Evolutionary conservation across 306 rosid species (phyloP).

Genomic region (Erythrophleum fordii): DNA sequence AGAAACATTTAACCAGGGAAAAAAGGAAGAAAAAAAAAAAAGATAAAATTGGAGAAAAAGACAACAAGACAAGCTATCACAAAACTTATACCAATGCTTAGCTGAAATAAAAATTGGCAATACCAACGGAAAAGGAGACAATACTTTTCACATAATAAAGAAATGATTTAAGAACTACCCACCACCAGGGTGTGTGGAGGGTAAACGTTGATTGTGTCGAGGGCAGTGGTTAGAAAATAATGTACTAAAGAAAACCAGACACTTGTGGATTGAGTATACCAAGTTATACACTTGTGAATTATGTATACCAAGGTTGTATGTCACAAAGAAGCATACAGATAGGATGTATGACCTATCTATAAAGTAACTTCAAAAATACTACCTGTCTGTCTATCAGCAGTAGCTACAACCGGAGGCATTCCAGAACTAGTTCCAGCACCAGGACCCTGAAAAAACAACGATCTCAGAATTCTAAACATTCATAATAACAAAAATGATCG

Average conservation of each 20-base stretch:
- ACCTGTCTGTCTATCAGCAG: constrained; percentile 75
- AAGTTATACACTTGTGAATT: background rate
- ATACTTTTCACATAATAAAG: background rate
- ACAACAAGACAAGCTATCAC: background rate
- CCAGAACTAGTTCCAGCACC: constrained; percentile 83
- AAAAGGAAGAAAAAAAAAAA: too few species aligned
- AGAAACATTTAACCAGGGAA: background rate
- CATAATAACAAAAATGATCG: constrained; percentile 35
- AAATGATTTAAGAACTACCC: background rate
- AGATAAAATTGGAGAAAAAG: background rate
- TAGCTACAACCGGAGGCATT: constrained; percentile 58
- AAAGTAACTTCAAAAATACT: constrained; percentile 13
- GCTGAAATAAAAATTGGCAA: constrained; percentile 5
- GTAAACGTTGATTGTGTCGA: background rate
- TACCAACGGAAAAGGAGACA: background rate
- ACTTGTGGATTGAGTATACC: background rate
- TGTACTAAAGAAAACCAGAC: background rate
- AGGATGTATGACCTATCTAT: background rate
- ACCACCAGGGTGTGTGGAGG: too few species aligned
- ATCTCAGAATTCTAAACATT: constrained; percentile 27
- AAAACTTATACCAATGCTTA: background rate
- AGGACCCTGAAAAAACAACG: constrained; percentile 54
- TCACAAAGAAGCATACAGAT: background rate
- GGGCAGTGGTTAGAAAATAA: background rate
- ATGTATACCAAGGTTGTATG: background rate